These are phyloP conservation scores for Psilocybe cyanescens DNA, from an alignment of 768 basidiomycete genomes.

Conservation along the genomic window DNA sequence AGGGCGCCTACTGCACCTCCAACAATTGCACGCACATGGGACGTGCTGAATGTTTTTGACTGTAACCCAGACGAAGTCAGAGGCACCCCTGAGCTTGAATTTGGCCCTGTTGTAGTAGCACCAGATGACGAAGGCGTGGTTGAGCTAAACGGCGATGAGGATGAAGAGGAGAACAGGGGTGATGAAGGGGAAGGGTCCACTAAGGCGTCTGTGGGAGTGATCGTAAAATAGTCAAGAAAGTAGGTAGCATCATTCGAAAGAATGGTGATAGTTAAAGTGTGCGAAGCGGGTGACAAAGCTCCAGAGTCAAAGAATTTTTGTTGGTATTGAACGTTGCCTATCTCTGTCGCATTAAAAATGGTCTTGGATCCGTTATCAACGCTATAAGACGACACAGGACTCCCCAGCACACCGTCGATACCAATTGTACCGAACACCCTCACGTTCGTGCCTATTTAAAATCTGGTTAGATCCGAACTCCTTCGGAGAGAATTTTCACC, in stretches of 20 bases:
- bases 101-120: no score
- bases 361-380: neutral
- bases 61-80: no score
- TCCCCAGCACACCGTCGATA: neutral
- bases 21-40: neutral
- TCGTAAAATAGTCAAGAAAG: neutral
- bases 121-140: no score
- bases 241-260: neutral
- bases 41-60: no score
- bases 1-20: neutral
- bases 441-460: neutral
- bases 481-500: neutral
- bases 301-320: neutral
- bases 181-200: no score
- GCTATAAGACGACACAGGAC: neutral
- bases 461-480: neutral
- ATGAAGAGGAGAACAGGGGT: no score
- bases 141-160: no score
- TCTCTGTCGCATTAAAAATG: neutral
- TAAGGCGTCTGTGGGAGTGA: neutral
- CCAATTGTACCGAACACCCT: neutral
- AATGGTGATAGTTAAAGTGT: neutral
- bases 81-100: no score
- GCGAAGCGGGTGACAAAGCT: neutral
- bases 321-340: neutral